phyloP scores from a whole-genome alignment of 139 green algal genomes.

The Deuterostichococcus epilithicus region DNA sequence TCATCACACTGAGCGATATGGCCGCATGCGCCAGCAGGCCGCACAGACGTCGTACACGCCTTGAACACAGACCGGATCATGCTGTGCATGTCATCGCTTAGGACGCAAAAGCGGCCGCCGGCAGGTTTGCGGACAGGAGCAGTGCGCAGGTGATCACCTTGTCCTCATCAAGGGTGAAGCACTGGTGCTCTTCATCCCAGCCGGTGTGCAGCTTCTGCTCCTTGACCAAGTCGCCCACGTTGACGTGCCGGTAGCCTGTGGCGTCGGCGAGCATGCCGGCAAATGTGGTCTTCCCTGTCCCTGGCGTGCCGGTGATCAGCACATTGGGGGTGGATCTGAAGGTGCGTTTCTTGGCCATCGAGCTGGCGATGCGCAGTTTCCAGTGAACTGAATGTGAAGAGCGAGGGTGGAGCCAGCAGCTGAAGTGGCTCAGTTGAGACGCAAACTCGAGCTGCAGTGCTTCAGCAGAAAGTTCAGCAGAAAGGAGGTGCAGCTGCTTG shows the following conservation, averaged over 20 bases:
- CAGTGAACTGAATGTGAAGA: too few species aligned
- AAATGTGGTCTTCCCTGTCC: conserved; percentile 91
- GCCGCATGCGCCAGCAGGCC: too few species aligned
- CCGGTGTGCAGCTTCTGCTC: conserved; percentile 68
- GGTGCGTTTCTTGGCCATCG: not conserved
- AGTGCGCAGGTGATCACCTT: conserved; percentile 56
- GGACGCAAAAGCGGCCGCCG: too few species aligned
- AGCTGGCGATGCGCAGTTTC: not conserved
- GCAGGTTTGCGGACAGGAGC: not conserved
- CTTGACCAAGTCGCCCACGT: conserved; percentile 85
- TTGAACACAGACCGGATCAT: too few species aligned
- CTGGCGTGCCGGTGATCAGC: conserved; percentile 91
- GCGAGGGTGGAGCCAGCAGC: too few species aligned
- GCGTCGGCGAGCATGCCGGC: conserved; percentile 54
- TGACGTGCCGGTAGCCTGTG: conserved; percentile 70
- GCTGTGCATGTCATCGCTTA: not conserved
- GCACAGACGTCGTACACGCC: too few species aligned
- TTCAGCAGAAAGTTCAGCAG: too few species aligned
- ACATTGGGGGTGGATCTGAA: conserved; percentile 66
- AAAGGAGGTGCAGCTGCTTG: too few species aligned
- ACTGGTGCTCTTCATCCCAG: conserved; percentile 84
- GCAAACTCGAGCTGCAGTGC: too few species aligned
- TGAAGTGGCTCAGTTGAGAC: too few species aligned
- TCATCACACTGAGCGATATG: too few species aligned
- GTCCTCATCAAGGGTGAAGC: conserved; percentile 91